phyloP scores from a whole-genome alignment of 176 grass and related monocot species.

The Ensete ventricosum region DNA sequence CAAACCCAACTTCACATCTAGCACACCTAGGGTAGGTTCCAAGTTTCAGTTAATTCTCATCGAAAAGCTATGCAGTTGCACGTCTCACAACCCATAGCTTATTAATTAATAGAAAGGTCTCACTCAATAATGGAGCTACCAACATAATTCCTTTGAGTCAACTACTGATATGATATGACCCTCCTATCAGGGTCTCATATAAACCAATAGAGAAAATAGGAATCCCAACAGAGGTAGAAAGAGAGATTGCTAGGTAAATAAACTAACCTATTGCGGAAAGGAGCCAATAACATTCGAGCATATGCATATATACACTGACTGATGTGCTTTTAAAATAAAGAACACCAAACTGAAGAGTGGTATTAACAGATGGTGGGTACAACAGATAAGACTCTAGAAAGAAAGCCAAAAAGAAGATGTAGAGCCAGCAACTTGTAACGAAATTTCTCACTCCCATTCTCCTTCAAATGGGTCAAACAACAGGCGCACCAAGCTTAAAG shows the following conservation, averaged over 20 bases:
- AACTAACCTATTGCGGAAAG: no score
- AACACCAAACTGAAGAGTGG: background rate
- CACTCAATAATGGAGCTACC: background rate
- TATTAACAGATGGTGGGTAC: background rate
- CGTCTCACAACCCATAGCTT: background rate
- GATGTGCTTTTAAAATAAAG: background rate
- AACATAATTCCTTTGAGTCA: background rate
- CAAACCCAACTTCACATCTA: background rate
- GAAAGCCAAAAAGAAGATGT: no score
- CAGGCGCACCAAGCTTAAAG: no score
- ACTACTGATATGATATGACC: background rate
- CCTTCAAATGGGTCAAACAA: no score
- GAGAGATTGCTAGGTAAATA: no score
- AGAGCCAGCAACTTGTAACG: no score
- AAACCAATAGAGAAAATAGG: background rate
- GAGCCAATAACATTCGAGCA: background rate
- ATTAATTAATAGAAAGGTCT: background rate
- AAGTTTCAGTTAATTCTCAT: background rate
- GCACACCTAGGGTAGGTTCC: background rate
- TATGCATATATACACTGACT: background rate
- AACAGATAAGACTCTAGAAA: background rate
- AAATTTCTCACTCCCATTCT: no score
- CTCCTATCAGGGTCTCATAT: background rate
- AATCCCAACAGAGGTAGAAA: no score
- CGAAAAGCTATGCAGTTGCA: background rate